phyloP scores from a whole-genome alignment of 352 stramenopile genomes.

The Peronosclerospora sorghi region DNA sequence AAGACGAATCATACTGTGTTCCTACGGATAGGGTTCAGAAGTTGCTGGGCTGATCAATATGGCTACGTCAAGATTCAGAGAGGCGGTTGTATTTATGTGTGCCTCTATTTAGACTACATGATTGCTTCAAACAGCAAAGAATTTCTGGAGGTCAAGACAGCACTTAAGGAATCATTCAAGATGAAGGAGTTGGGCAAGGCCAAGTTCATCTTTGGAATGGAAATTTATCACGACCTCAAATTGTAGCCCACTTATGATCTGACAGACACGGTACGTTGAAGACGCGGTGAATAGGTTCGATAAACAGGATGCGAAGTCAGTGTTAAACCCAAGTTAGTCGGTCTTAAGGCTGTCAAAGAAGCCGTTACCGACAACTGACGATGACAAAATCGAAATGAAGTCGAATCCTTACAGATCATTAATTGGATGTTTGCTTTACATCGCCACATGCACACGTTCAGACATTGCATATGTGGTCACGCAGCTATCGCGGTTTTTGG shows the following conservation, averaged over 20 bases:
- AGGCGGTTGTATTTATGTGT: conserved; percentile 6
- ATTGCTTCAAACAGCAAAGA: conserved; percentile 2
- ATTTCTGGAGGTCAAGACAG: conserved; percentile 6
- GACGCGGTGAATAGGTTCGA: not conserved
- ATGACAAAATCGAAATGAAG: no score
- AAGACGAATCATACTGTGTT: conserved; percentile 12
- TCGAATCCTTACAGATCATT: not conserved
- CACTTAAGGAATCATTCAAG: not conserved
- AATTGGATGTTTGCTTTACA: not conserved
- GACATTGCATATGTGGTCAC: no score
- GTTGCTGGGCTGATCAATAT: conserved; percentile 7
- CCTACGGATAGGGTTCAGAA: conserved; percentile 5
- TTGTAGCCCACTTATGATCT: not conserved
- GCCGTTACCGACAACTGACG: no score
- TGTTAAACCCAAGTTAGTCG: no score
- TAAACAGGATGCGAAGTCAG: not conserved
- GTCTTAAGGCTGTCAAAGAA: no score
- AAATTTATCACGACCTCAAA: not conserved
- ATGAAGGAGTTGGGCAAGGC: no score
- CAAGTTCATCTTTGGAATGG: not conserved
- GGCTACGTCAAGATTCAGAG: conserved; percentile 8
- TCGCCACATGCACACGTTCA: no score
- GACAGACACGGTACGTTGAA: not conserved
- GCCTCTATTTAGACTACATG: conserved; percentile 3
- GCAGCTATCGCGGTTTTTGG: no score